phyloP scores from a whole-genome alignment of 495 filamentous ascomycete species.

The Trichoderma orchidacearum region DNA sequence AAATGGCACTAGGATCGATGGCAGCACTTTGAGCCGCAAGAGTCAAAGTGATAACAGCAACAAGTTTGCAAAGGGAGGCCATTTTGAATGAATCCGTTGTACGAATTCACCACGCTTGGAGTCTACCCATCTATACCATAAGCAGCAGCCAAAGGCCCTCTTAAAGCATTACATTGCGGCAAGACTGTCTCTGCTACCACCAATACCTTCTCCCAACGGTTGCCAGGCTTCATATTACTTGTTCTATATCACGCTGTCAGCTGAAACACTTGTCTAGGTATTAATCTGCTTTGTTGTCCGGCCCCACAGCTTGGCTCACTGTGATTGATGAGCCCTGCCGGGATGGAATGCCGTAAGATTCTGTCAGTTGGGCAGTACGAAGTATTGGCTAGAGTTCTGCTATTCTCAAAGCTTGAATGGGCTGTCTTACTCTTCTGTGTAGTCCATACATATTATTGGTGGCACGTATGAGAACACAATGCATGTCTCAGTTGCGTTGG shows the following conservation, averaged over 20 bases:
- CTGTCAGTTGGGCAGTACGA: neutral
- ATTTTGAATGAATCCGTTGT: too few species aligned
- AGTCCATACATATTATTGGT: neutral
- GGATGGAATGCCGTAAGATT: neutral
- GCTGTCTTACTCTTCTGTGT: neutral
- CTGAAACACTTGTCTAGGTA: too few species aligned
- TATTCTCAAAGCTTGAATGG: neutral
- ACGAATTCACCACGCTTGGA: too few species aligned
- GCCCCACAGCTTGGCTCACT: neutral
- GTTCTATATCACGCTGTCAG: too few species aligned
- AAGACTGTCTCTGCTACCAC: too few species aligned
- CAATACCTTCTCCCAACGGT: too few species aligned
- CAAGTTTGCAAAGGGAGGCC: neutral
- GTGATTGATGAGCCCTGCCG: neutral
- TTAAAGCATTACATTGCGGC: too few species aligned
- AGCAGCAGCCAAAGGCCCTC: too few species aligned
- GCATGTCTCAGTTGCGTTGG: neutral
- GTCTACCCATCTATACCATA: too few species aligned
- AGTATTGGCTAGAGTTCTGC: too few species aligned
- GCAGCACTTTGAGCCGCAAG: neutral
- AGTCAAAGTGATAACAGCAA: neutral
- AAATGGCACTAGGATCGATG: slow-evolving; percentile 11
- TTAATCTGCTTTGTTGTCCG: neutral
- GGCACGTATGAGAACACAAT: neutral
- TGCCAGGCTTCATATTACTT: too few species aligned